Evolutionary conservation across 2,329 filamentous ascomycete species (phyloP).

Genomic region (Talaromyces sp.): DNA sequence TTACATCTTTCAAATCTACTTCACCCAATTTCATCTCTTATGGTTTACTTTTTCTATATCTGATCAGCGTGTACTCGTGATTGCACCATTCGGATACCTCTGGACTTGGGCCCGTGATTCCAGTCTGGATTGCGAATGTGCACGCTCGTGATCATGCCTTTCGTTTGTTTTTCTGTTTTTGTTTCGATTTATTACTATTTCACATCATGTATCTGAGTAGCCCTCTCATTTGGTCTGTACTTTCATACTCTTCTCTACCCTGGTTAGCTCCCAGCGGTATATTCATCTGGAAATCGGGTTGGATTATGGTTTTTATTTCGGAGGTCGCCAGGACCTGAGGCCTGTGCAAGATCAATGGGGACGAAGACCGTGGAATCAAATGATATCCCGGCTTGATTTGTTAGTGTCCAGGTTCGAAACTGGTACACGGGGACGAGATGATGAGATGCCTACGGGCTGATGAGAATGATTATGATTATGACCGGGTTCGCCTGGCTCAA

Average conservation of each 20-base stretch:
- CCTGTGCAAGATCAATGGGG: neutral
- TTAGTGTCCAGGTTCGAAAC: neutral
- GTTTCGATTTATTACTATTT: neutral
- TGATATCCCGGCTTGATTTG: neutral
- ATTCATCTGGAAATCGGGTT: neutral
- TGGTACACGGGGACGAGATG: neutral
- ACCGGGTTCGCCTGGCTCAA: neutral
- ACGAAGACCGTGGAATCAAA: neutral
- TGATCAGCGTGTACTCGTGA: constrained; percentile 6
- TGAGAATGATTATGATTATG: too few species aligned
- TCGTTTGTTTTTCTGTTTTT: neutral
- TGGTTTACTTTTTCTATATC: neutral
- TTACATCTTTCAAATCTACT: neutral
- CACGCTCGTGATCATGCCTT: constrained; percentile 5
- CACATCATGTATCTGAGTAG: neutral
- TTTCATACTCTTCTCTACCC: neutral
- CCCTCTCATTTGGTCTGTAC: neutral
- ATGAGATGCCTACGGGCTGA: too few species aligned
- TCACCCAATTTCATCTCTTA: neutral
- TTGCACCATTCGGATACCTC: constrained; percentile 1
- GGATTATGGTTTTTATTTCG: constrained; percentile 3
- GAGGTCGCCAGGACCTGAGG: constrained; percentile 10
- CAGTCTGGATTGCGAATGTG: neutral
- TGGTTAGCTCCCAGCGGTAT: constrained; percentile 6
- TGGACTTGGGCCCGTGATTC: neutral